Evolutionary conservation across 2,329 filamentous ascomycete species (phyloP).

Genomic region (Beauveria pseudobassiana): DNA sequence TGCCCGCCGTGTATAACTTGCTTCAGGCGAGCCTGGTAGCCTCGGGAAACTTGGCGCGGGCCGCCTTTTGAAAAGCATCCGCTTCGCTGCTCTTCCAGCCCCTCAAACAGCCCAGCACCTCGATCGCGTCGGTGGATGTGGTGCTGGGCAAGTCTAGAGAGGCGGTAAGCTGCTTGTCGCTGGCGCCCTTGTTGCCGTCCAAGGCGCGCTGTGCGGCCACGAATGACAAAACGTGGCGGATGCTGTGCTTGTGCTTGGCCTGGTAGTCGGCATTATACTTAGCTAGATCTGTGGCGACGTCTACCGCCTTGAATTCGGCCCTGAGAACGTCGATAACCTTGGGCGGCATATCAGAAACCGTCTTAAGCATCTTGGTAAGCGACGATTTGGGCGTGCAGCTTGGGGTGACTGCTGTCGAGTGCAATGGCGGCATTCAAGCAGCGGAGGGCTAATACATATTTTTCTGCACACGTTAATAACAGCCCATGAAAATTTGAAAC

Average conservation of each 20-base stretch:
- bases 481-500: not conserved
- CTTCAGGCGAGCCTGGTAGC: slow-evolving; percentile 35
- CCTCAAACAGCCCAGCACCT: slow-evolving; percentile 34
- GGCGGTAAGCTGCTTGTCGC: slow-evolving; percentile 56
- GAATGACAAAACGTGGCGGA: slow-evolving; percentile 54
- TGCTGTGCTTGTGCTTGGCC: slow-evolving; percentile 53
- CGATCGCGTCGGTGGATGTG: slow-evolving; percentile 48
- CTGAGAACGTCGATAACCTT: slow-evolving; percentile 65
- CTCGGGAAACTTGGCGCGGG: slow-evolving; percentile 42
- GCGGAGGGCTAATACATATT: slow-evolving; percentile 79
- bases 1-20: not conserved
- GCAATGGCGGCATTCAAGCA: slow-evolving; percentile 69
- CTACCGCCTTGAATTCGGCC: slow-evolving; percentile 55
- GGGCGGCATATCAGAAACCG: slow-evolving; percentile 49
- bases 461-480: slow-evolving; percentile 46
- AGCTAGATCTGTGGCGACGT: slow-evolving; percentile 46
- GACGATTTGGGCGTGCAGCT: slow-evolving; percentile 66
- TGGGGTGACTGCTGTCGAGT: slow-evolving; percentile 62
- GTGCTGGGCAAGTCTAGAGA: slow-evolving; percentile 44
- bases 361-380: slow-evolving; percentile 52
- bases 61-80: slow-evolving; percentile 40
- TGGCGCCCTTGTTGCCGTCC: slow-evolving; percentile 46
- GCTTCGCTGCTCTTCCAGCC: slow-evolving; percentile 43
- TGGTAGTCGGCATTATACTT: slow-evolving; percentile 62
- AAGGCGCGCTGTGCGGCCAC: slow-evolving; percentile 53